Conservation (phyloP, 2,329 filamentous ascomycete species). For the Pyrenochaeta sp. region DNA sequence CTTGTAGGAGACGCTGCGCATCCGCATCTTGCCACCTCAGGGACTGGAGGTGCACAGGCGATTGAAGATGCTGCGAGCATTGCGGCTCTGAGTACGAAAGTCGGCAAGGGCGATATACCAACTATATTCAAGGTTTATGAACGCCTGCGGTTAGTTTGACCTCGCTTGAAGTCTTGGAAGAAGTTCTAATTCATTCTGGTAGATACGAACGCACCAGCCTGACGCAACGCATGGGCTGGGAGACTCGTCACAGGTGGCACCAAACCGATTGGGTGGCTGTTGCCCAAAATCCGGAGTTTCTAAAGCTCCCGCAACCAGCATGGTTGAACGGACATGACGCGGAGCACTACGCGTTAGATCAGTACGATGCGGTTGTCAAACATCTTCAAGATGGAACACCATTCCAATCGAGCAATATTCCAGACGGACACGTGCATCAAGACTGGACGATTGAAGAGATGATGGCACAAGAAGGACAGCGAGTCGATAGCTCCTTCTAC, state of each 20-base stretch:
- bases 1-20: constrained; percentile 15
- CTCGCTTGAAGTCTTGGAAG: neutral
- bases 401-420: neutral
- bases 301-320: constrained; percentile 10
- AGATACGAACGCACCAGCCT: constrained; percentile 8
- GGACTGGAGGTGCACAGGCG: constrained; percentile 11
- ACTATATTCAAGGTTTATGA: neutral
- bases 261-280: constrained; percentile 11
- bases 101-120: neutral
- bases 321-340: constrained; percentile 11
- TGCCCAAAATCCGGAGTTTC: constrained; percentile 2
- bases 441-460: neutral
- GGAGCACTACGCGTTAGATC: constrained; percentile 6
- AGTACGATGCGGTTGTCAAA: constrained; percentile 3
- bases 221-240: constrained; percentile 15
- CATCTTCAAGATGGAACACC: constrained; percentile 1
- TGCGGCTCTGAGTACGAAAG: neutral
- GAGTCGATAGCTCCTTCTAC: no score
- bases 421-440: neutral
- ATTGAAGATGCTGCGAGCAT: constrained; percentile 15
- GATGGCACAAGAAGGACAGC: neutral
- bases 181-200: neutral
- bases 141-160: neutral
- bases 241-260: constrained; percentile 11
- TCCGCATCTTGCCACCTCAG: constrained; percentile 12